These are phyloP conservation scores for Colletotrichum tofieldiae DNA, from an alignment of 2,329 filamentous ascomycete species.

Conservation along the genomic window DNA sequence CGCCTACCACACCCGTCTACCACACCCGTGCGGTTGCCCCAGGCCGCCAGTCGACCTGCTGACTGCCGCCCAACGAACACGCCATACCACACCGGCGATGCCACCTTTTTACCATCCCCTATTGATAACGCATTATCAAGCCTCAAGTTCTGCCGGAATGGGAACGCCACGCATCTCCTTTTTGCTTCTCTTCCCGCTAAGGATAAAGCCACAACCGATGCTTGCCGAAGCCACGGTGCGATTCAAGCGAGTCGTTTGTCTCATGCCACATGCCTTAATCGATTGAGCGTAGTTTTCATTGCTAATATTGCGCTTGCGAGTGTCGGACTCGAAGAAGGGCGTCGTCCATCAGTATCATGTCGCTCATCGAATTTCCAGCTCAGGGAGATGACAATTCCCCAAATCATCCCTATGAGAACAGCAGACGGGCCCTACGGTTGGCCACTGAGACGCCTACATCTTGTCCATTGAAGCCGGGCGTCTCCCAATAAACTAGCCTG, in stretches of 20 bases:
- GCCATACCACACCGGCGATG: constrained; percentile 24
- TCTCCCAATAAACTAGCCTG: constrained; percentile 4
- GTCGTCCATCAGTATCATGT: neutral
- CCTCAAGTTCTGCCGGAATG: neutral
- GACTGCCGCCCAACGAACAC: constrained; percentile 31
- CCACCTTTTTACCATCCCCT: neutral
- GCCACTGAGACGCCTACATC: neutral
- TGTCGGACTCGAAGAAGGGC: neutral
- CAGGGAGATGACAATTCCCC: too few relatives aligned
- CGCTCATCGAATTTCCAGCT: neutral
- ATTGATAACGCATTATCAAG: neutral
- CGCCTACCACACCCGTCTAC: constrained; percentile 17
- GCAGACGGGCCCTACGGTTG: neutral
- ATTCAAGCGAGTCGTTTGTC: neutral
- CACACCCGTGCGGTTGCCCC: constrained; percentile 11
- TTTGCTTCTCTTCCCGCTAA: neutral
- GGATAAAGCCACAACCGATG: neutral
- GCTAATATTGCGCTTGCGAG: neutral
- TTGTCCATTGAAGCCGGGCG: constrained; percentile 30
- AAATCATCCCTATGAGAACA: neutral
- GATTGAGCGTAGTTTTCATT: too few relatives aligned
- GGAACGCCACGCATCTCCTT: neutral
- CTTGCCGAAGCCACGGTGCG: constrained; percentile 13
- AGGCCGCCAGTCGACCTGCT: constrained; percentile 18
- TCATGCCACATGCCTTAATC: neutral